Conservation (phyloP, 331 rosid species). For the Prunus yedoensis region DNA sequence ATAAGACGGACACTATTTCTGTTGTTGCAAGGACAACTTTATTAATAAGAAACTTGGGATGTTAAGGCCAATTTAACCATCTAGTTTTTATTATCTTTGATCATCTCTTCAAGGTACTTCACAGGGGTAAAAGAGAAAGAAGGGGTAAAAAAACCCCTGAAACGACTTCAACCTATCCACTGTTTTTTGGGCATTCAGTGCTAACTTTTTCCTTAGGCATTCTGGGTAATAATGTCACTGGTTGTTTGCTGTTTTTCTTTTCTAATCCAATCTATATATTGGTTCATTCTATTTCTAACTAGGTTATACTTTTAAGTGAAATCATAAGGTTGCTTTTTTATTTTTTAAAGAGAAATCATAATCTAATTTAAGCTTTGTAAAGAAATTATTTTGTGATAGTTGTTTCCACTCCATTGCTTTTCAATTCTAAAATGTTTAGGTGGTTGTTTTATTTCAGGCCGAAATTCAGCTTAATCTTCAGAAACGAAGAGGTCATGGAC, state of each 20-base stretch:
- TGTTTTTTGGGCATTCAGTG: no score
- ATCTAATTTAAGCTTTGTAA: background rate
- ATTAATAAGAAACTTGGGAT: background rate
- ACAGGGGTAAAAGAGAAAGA: background rate
- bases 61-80: background rate
- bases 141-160: background rate
- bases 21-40: background rate
- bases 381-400: background rate
- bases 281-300: constrained; percentile 12
- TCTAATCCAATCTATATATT: background rate
- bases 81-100: background rate
- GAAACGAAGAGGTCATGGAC: constrained; percentile 95
- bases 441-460: constrained; percentile 58
- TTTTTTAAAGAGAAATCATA: background rate
- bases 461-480: constrained; percentile 86
- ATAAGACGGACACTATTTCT: background rate
- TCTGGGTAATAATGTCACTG: constrained; percentile 6
- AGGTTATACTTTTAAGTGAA: background rate
- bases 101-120: background rate
- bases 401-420: background rate
- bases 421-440: constrained; percentile 17
- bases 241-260: background rate
- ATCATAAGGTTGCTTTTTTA: background rate
- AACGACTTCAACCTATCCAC: background rate
- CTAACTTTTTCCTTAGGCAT: background rate